These are phyloP conservation scores for Jaltomata sinuosa DNA, from an alignment of 257 asterid genomes.

Conservation along the genomic window DNA sequence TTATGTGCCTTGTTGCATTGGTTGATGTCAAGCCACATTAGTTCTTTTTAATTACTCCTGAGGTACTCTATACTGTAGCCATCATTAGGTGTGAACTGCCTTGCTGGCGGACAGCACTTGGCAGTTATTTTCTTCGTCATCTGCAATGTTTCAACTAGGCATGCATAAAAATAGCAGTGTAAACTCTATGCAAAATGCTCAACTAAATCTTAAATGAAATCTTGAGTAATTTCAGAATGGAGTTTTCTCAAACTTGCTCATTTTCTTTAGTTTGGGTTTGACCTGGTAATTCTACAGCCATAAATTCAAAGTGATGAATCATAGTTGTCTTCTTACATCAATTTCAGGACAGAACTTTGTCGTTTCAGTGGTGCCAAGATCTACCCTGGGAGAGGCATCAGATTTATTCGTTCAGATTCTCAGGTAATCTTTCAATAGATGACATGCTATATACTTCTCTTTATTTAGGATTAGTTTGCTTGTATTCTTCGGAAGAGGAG, in stretches of 20 bases:
- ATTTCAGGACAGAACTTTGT: conserved; percentile 71
- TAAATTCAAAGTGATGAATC: background rate
- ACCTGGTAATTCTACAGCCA: background rate
- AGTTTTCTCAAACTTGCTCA: background rate
- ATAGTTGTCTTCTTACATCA: background rate
- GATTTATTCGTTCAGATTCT: conserved; percentile 63
- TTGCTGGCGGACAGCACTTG: background rate
- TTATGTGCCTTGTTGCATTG: background rate
- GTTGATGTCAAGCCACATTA: background rate
- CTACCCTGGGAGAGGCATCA: conserved; percentile 74
- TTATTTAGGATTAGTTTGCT: background rate
- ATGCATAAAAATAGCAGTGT: background rate
- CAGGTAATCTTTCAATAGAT: conserved; percentile 30
- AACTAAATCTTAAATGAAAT: background rate
- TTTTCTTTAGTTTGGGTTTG: background rate
- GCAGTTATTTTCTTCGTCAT: background rate
- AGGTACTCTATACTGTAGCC: background rate
- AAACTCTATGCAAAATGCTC: background rate
- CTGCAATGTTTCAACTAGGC: background rate
- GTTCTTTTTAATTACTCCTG: background rate
- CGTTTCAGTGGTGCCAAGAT: conserved; percentile 80
- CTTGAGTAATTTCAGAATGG: background rate
- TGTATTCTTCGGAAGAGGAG: background rate
- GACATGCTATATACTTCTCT: background rate
- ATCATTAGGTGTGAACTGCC: background rate